Percentiles rank a stretch among this genome's conserved stretches.
Conservation (phyloP, 768 basidiomycete species). For the Russula emetica region DNA sequence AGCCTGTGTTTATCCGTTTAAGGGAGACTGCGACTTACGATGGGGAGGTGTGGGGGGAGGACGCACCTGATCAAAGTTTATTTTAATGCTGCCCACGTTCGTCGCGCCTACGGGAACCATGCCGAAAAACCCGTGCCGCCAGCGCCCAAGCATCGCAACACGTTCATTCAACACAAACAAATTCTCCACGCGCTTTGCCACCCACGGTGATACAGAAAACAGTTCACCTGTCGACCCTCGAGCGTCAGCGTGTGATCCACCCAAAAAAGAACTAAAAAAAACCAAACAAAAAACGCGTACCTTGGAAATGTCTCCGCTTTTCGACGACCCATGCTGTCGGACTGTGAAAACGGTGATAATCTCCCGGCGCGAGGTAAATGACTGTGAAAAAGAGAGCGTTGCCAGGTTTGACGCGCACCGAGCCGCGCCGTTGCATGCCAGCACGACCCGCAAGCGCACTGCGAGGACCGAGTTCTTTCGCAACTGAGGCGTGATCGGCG, state of each 20-base stretch:
- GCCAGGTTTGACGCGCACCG: slow-evolving; percentile 56
- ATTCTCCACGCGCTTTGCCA: slow-evolving; percentile 87
- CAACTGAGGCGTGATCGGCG: slow-evolving; percentile 67
- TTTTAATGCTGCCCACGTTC: slow-evolving; percentile 92
- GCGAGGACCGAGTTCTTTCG: slow-evolving; percentile 61
- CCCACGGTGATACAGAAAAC: slow-evolving; percentile 94
- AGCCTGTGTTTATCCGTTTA: slow-evolving; percentile 40
- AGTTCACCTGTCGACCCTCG: slow-evolving; percentile 62
- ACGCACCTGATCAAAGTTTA: slow-evolving; percentile 86
- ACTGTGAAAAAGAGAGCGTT: slow-evolving; percentile 90
- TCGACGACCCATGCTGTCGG: slow-evolving; percentile 98
- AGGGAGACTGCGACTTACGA: background rate
- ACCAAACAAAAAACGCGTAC: slow-evolving; percentile 37
- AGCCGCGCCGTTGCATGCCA: slow-evolving; percentile 36
- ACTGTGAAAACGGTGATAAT: slow-evolving; percentile 97
- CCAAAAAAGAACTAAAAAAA: background rate
- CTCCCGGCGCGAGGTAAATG: slow-evolving; percentile 96
- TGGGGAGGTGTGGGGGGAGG: background rate
- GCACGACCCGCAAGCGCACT: slow-evolving; percentile 38
- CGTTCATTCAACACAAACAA: slow-evolving; percentile 98
- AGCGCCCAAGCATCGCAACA: slow-evolving; percentile 89
- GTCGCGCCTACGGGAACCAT: slow-evolving; percentile 99
- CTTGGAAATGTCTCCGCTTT: slow-evolving; percentile 89
- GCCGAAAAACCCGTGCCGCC: slow-evolving; percentile 93
- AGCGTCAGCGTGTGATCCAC: background rate